Percentiles rank a stretch among this genome's conserved stretches.
Evolutionary conservation across 225 moss, liverwort and hornwort genomes (phyloP).

Genomic region (Straminergon stramineum): DNA sequence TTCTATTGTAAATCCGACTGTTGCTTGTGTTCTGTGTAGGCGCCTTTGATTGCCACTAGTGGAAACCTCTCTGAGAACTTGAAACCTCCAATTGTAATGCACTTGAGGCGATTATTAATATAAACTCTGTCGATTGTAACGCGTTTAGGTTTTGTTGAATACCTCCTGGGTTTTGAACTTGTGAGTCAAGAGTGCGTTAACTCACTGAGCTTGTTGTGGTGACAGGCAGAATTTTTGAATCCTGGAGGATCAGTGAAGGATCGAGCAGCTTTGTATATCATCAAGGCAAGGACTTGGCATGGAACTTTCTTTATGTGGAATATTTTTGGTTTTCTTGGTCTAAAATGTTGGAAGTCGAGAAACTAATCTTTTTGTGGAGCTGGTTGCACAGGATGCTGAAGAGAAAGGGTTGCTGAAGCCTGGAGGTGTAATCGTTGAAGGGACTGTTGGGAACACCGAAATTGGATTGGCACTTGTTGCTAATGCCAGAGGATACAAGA

Average conservation of each 20-base stretch:
- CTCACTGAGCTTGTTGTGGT: not conserved
- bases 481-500: conserved; percentile 86
- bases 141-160: not conserved
- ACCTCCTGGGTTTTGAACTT: not conserved
- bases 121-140: not conserved
- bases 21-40: not conserved
- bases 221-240: conserved; percentile 82
- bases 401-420: conserved; percentile 78
- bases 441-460: conserved; percentile 93
- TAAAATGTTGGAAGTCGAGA: not conserved
- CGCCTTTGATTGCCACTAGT: not conserved
- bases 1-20: not conserved
- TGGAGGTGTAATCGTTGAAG: conserved; percentile 89
- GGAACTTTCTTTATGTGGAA: not conserved
- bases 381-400: conserved; percentile 63
- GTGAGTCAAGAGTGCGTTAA: not conserved
- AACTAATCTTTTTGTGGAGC: not conserved
- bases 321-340: not conserved
- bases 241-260: conserved; percentile 98
- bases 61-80: not conserved
- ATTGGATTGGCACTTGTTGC: conserved; percentile 85
- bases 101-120: not conserved
- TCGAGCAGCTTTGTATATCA: conserved; percentile 84
- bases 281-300: conserved; percentile 32
- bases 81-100: not conserved